Evolutionary conservation across 192 early-diverging fungal species (phyloP), one percentile per base, ranked within the genome.

Genomic region (Coemansia sp.): DNA sequence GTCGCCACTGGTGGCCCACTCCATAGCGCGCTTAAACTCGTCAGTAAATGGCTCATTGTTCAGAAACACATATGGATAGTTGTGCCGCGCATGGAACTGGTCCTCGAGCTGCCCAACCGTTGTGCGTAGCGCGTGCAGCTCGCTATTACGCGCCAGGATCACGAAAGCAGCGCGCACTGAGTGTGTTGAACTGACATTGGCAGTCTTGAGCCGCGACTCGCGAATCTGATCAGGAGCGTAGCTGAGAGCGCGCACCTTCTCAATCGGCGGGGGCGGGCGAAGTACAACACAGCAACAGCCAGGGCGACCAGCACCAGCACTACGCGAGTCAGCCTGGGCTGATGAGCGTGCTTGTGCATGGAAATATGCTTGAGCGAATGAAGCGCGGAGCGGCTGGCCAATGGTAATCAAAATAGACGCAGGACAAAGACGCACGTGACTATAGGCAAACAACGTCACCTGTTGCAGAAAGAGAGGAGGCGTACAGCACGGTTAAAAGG

Each of bases 1-100:
- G 56, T 86, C 60, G 14, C 82, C 86, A 8, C 59, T 84, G 46
- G 84, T 84, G 36, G 86, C 67, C 1, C 71, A 74, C 15, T 73
- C 66, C 46, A 83, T 84, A 12, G 62, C 66, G 28, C 70, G 73
- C 63, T 81, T 81, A 66, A 95, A 95, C 49, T 89, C 76, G 5
- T 84, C 76, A 4, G 82, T 81, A 55, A 94, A 93, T 0, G 84
- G 81, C 31, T 74, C 81, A 23, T 95, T 85, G 70, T 94, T 95
- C 42, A 95, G 68, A 63, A 93, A 92, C 24, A 95, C 86, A 71
- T 90, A 95, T 0, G 91, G 88, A 66, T 94, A 95, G 51, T 86
- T 74, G 73, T 84, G 89, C 56, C 84, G 80, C 44, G 56, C 50
- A 72, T 94, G 93, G 69, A 93, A 93, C 50, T 89, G 72, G 56